Evolutionary conservation across 106 monocot genomes (phyloP).

Genomic region (Dioscorea zingiberensis): DNA sequence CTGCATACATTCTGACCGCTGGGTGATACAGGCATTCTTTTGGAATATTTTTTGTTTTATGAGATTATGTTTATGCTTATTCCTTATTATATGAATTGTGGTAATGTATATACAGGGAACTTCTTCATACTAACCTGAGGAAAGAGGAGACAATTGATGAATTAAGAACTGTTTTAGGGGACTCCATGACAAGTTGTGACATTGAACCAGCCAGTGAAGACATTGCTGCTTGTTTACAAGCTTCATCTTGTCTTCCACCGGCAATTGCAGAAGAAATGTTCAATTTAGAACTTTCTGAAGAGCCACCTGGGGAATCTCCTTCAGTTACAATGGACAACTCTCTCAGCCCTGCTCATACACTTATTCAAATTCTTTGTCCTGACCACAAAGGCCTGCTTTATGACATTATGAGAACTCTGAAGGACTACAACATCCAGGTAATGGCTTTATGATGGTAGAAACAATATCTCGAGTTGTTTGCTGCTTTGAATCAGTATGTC

Average conservation of each 20-base stretch:
- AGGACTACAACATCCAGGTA: constrained; percentile 94
- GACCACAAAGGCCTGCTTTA: constrained; percentile 93
- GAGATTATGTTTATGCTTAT: too few species aligned
- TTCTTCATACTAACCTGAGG: constrained; percentile 66
- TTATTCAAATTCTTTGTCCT: constrained; percentile 65
- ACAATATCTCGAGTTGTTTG: too few species aligned
- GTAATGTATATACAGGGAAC: constrained; percentile 43
- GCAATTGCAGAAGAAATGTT: constrained; percentile 54
- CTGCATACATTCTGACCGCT: too few species aligned
- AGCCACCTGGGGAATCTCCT: constrained; percentile 11
- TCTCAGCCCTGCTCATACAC: constrained; percentile 67
- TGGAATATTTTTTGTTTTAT: too few species aligned
- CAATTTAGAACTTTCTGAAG: constrained; percentile 39
- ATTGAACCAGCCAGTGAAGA: constrained; percentile 47
- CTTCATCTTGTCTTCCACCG: constrained; percentile 46
- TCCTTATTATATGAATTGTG: too few species aligned
- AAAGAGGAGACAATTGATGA: constrained; percentile 54
- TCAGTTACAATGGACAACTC: constrained; percentile 67
- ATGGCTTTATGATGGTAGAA: background rate
- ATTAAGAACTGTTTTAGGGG: constrained; percentile 55
- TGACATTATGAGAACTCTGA: constrained; percentile 79
- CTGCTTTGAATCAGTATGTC: too few species aligned
- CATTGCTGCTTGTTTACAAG: constrained; percentile 39
- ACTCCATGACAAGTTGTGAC: constrained; percentile 54
- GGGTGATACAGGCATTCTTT: too few species aligned